Evolutionary conservation across 2,329 filamentous ascomycete species (phyloP), one percentile per base, ranked within the genome.

Genomic region (Fusarium incarnatum): DNA sequence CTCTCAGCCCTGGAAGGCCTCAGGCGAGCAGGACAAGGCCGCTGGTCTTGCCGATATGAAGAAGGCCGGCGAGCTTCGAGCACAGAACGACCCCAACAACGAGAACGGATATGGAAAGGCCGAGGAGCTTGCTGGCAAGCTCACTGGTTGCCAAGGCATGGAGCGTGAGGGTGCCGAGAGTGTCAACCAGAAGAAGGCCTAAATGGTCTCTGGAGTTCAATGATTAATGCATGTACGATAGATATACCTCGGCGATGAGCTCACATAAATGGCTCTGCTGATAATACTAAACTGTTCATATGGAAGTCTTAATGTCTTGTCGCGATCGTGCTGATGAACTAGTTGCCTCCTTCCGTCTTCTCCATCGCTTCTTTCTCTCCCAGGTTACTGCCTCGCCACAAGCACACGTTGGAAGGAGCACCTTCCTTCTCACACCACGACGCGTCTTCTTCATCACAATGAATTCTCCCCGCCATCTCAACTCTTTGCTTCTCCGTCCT

Each of bases 81-180:
- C 56, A 61, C 79, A 84, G 58, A 83, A 89, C 23, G 87, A 71
- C 52, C 67, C 67, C 2, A 68, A 92, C 70, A 77, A 85, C 2
- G 75, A 78, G 8, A 81, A 86, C 45, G 90, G 90, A 0, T 88
- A 85, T 57, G 91, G 91, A 37, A 88, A 86, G 73, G 83, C 84
- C 5, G 91, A 93, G 77, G 87, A 92, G 81, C 75, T 89, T 49
- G 87, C 88, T 0, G 91, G 91, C 8, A 87, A 86, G 74, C 79
- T 86, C 1, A 85, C 88, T 0, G 90, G 91, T 0, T 93, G 91
- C 70, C 88, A 91, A 78, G 91, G 91, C 0, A 92, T 93, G 91
- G 81, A 87, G 78, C 83, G 85, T 57, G 89, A 91, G 77, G 89
- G 89, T 0, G 82, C 80, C 16, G 83, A 81, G 20, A 89, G 86